Evolutionary conservation across 75 land plant genomes (phyloP), one percentile per base, ranked within the genome.

Genomic region (Pseudotsuga menziesii): DNA sequence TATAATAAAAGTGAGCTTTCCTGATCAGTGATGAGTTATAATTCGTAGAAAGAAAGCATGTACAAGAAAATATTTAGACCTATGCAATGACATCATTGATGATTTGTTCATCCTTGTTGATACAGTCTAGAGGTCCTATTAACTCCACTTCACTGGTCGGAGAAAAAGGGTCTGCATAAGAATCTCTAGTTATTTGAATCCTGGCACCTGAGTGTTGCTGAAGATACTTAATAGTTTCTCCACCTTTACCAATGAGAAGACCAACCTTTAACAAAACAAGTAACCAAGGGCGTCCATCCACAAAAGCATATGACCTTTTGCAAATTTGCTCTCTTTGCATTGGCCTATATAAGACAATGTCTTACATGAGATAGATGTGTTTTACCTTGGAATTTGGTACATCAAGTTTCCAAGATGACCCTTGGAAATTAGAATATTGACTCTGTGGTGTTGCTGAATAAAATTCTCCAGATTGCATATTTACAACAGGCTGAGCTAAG

Each of bases 241-340:
- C 99, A 35, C 97, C 88, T 85, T 94, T 97, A 0, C 99, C 99
- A 83, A 97, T 97, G 15, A 97, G 91, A 35, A 97, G 92, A 58
- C 99, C 99, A 72, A 97, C 99, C 93, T 92, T 79, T 13, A 82
- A 61, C 25, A 44, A 56, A 48, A 77, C 22, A 78, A 82, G 2
- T 61, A 11, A 9, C 14, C 64, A 19, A 19, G 17, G 14, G 17
- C 17, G 2, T 2, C 58, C 58, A 29, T 29, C 32, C 0, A 1
- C 32, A 29, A 29, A 29, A 29, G 32, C 32, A 61, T 25, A 26
- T 26, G 25, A 61, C 64, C 22, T 25, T 15, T 25, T 29, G 12
- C 27, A 29, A 61, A 25, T 9, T 29, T 29, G 25, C 32, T 61
- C 22, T 61, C 27, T 61, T 61, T 61, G 2, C 32, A 61, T 13